Base-by-base conservation (phyloP, 164 flowering plant species). In the Malania oleifera region DNA sequence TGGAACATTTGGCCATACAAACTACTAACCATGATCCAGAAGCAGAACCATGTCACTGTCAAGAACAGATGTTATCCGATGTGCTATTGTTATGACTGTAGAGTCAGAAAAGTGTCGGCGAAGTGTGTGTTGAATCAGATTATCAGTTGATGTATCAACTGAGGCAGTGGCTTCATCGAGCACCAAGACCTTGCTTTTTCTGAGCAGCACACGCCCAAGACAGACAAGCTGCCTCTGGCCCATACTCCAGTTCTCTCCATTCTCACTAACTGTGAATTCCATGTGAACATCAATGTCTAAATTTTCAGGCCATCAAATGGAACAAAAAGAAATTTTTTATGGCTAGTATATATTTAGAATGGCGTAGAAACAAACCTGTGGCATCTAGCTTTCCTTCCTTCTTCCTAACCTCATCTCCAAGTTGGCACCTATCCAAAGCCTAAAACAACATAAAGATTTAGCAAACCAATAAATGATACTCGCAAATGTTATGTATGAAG, bases 141-240 rank as follows among this genome's bases (percentile, higher is more conserved):
- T 60, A 54, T 80, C 86, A 3, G 84, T 79, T 31, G 80, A 77
- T 37, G 77, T 74, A 45, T 79, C 86, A 6, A 79, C 75, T 15
- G 86, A 81, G 39, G 86, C 83, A 45, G 86, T 79, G 17, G 86
- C 86, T 70, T 82, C 86, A 59, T 82, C 86, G 14, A 79, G 79
- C 41, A 82, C 86, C 59, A 82, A 56, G 12, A 82, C 60, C 52
- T 72, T 67, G 63, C 77, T 82, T 51, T 45, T 75, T 64, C 69
- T 82, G 13, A 82, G 66, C 18, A 82, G 63, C 1, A 71, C 83
- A 0, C 82, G 59, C 1, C 83, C 86, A 18, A 82, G 61, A 63
- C 83, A 79, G 26, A 77, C 68, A 25, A 81, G 62, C 50, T 81
- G 86, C 61, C 83, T 52, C 59, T 81, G 83, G 7, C 83, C 86